Evolutionary conservation across 345 rosid species (phyloP).

Genomic region (Ricinus communis): DNA sequence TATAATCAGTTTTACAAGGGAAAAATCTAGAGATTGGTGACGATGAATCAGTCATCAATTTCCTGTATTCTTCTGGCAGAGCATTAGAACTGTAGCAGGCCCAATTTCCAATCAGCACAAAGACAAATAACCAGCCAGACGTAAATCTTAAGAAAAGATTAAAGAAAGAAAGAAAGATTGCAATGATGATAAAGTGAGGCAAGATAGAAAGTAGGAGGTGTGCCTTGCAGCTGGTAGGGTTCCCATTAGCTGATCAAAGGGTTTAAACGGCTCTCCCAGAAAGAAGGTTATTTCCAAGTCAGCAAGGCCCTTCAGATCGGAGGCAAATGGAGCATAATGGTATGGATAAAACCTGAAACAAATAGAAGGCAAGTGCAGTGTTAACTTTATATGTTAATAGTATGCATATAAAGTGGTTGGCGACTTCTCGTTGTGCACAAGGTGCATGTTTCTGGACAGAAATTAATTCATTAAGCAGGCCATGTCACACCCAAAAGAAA

Average conservation of each 20-base stretch:
- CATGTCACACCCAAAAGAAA: conserved; percentile 2
- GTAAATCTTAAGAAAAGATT: not conserved
- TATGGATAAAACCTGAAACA: conserved; percentile 92
- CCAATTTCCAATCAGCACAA: conserved; percentile 26
- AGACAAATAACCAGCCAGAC: conserved; percentile 9
- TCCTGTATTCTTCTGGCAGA: conserved; percentile 72
- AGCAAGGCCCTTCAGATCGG: conserved; percentile 75
- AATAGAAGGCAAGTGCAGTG: conserved; percentile 8
- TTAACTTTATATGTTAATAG: not conserved
- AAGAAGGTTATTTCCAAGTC: conserved; percentile 90
- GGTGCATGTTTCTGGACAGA: not conserved
- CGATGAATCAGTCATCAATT: conserved; percentile 80
- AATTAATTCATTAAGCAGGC: not conserved
- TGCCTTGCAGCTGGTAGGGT: conserved; percentile 94
- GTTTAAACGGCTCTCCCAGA: conserved; percentile 87
- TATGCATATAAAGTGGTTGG: not conserved
- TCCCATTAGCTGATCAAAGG: conserved; percentile 99
- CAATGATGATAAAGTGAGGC: not conserved
- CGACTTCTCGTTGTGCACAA: not conserved
- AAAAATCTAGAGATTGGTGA: conserved; percentile 75
- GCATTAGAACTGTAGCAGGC: conserved; percentile 69
- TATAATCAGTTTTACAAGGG: conserved; percentile 49
- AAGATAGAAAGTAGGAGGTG: conserved; percentile 9
- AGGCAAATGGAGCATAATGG: conserved; percentile 99
- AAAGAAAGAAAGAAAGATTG: not conserved